These are phyloP conservation scores for Pseudogymnoascus sp. DNA, from an alignment of 2,329 filamentous ascomycete genomes.

Conservation along the genomic window DNA sequence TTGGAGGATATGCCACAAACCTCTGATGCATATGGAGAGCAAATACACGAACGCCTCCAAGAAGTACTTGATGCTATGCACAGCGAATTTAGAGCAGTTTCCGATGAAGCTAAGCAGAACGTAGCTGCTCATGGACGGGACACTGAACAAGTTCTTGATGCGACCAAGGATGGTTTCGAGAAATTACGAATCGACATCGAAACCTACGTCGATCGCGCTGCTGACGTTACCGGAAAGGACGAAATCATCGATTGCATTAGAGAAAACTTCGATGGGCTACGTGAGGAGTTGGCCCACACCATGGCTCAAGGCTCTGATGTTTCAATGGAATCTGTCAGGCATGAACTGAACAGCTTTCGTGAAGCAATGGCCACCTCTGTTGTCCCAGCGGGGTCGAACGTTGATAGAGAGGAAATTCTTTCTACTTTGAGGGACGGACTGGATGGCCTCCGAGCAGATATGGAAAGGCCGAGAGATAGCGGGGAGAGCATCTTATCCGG, in stretches of 20 bases:
- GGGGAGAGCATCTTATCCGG: constrained; percentile 37
- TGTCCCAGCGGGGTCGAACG: constrained; percentile 35
- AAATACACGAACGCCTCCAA: constrained; percentile 48
- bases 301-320: constrained; percentile 40
- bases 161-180: constrained; percentile 80
- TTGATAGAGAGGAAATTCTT: constrained; percentile 60
- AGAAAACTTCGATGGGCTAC: constrained; percentile 58
- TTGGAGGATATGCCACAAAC: constrained; percentile 40
- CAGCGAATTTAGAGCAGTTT: constrained; percentile 50
- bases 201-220: constrained; percentile 64
- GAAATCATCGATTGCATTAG: constrained; percentile 66
- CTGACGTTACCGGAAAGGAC: constrained; percentile 62
- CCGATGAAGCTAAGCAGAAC: constrained; percentile 65
- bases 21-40: constrained; percentile 36
- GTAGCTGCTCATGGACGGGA: constrained; percentile 70
- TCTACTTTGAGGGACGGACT: constrained; percentile 57
- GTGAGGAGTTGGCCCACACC: constrained; percentile 58
- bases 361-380: constrained; percentile 47
- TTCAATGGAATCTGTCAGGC: constrained; percentile 42
- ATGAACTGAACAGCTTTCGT: constrained; percentile 52
- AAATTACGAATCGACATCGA: constrained; percentile 74
- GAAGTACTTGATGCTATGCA: constrained; percentile 58
- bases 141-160: constrained; percentile 81
- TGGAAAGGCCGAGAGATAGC: constrained; percentile 40
- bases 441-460: constrained; percentile 65